These are phyloP conservation scores for Amylostereum areolatum DNA, from an alignment of 1,284 basidiomycete genomes.

Conservation along the genomic window DNA sequence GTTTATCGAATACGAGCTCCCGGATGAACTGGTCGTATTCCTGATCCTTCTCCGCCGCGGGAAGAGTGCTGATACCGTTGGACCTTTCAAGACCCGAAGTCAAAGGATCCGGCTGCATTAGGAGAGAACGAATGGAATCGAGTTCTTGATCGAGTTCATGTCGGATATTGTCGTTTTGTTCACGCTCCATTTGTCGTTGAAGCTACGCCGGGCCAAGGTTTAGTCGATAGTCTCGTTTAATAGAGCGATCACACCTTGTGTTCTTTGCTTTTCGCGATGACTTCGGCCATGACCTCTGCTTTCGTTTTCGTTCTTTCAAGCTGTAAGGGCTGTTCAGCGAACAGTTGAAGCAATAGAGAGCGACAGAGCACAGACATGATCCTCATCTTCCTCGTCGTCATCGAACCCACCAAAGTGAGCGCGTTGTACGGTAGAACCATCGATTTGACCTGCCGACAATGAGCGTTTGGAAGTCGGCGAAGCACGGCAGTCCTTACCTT, in stretches of 20 bases:
- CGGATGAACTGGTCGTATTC: constrained; percentile 92
- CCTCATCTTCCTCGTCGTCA: constrained; percentile 57
- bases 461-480: neutral
- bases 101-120: constrained; percentile 56
- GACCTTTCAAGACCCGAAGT: constrained; percentile 17
- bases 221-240: neutral
- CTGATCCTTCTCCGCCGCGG: constrained; percentile 28
- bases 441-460: constrained; percentile 52
- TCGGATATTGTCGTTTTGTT: constrained; percentile 83
- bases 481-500: constrained; percentile 18
- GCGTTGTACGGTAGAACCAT: constrained; percentile 55
- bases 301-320: constrained; percentile 84
- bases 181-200: constrained; percentile 82
- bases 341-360: neutral
- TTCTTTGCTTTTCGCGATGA: constrained; percentile 96
- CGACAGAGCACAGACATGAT: constrained; percentile 31
- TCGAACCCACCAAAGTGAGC: constrained; percentile 86
- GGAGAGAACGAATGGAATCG: constrained; percentile 73
- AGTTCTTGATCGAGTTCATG: constrained; percentile 89
- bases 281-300: constrained; percentile 96
- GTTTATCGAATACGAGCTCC: constrained; percentile 88
- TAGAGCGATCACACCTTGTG: constrained; percentile 61
- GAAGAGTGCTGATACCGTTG: neutral
- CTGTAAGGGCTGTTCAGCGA: constrained; percentile 31
- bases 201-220: constrained; percentile 38